Evolutionary conservation across 257 asterid genomes (phyloP).

Genomic region (Fraxinus americana): DNA sequence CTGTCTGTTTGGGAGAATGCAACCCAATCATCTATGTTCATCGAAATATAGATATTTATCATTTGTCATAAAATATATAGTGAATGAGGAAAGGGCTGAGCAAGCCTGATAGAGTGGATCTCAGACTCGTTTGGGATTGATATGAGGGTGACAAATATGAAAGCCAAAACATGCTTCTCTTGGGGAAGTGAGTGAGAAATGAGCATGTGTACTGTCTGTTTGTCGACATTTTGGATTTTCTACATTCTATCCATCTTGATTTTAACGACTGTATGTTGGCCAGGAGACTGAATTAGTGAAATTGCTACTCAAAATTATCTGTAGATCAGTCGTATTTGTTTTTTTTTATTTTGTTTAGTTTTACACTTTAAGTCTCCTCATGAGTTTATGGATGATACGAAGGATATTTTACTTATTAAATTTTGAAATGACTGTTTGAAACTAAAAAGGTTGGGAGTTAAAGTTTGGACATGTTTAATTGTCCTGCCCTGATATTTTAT

Average conservation of each 20-base stretch:
- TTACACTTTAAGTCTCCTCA: not conserved
- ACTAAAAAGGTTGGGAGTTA: not conserved
- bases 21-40: not conserved
- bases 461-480: not conserved
- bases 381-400: not conserved
- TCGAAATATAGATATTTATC: not conserved
- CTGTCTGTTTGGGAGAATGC: not conserved
- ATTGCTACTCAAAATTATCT: not conserved
- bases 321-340: not conserved
- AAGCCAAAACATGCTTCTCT: not conserved
- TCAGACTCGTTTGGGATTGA: constrained; percentile 8
- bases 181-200: not conserved
- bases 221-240: not conserved
- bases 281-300: not conserved
- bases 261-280: not conserved
- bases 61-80: not conserved
- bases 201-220: too few species aligned
- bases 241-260: not conserved
- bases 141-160: not conserved
- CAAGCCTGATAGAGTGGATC: constrained; percentile 14
- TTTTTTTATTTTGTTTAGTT: not conserved
- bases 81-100: not conserved
- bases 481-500: not conserved
- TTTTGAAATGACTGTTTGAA: not conserved
- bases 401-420: not conserved